Evolutionary conservation across 768 basidiomycete genomes (phyloP), one percentile per base, ranked within the genome.

Genomic region (Rubroboletus pulcherrimus): DNA sequence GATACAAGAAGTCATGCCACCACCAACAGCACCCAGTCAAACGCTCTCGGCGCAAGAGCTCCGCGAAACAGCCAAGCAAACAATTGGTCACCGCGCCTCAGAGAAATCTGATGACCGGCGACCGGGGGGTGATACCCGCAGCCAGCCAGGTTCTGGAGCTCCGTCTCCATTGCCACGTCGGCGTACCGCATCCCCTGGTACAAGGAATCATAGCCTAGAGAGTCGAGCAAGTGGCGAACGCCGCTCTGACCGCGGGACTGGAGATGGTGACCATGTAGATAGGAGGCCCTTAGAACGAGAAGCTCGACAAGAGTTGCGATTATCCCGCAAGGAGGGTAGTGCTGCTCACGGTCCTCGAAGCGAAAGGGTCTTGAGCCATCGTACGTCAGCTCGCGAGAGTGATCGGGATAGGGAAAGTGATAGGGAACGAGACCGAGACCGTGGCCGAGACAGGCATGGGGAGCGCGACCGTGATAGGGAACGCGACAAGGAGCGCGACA

Each of bases 31-130:
- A 46, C 91, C 91, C 2, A 92, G 90, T 63, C 88, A 91, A 63
- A 91, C 89, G 0, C 72, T 76, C 7, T 87, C 86, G 10, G 89
- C 89, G 1, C 87, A 91, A 61, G 90, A 90, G 63, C 77, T 91
- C 15, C 80, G 91, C 48, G 88, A 89, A 66, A 90, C 87, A 3
- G 90, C 89, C 7, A 87, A 86, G 63, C 85, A 87, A 64, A 78
- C 82, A 15, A 80, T 85, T 41, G 68, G 67, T 35, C 76, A 68
- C 17, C 70, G 75, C 37, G 61, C 58, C 42, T 55, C 67, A 41
- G 83, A 63, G 61, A 75, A 66, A 56, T 58, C 63, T 21, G 81
- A 81, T 31, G 78, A 78, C 46, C 76, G 72, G 37, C 63, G 64
- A 51, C 63, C 57, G 37, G 66, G 60, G 6, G 63, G 63, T 15